Evolutionary conservation across 2,329 filamentous ascomycete species (phyloP).

Genomic region (Cordyceps fumosorosea): DNA sequence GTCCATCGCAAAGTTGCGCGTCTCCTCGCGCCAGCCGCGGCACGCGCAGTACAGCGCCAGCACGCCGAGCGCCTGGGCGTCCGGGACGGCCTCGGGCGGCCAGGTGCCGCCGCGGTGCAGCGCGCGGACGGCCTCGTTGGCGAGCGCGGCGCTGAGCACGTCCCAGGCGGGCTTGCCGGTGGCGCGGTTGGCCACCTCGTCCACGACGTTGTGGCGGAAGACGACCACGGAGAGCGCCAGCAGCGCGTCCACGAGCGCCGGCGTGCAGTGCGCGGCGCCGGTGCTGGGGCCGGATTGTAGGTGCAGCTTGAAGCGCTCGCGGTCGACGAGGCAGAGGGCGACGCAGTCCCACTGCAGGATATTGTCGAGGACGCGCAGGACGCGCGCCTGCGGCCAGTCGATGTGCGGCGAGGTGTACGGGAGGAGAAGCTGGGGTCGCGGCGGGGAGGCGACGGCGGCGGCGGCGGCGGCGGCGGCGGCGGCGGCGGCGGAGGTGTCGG

Average conservation of each 20-base stretch:
- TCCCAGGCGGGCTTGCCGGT: not conserved
- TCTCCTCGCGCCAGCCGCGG: not conserved
- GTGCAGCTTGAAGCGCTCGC: not conserved
- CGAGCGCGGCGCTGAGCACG: not conserved
- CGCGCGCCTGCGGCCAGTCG: not conserved
- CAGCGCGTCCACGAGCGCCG: not conserved
- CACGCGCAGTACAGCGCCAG: not conserved
- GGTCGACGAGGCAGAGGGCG: not conserved
- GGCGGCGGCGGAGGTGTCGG: not conserved
- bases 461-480: no score
- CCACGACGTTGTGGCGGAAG: not conserved
- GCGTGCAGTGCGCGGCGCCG: not conserved
- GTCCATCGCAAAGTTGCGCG: not conserved
- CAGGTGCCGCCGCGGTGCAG: not conserved
- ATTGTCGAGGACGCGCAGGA: not conserved
- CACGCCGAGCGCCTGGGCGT: constrained; percentile 1
- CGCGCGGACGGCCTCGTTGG: not conserved
- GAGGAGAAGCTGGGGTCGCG: not conserved
- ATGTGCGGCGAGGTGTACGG: not conserved
- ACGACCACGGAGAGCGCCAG: not conserved
- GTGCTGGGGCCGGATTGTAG: not conserved
- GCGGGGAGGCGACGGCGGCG: not conserved
- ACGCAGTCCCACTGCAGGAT: constrained; percentile 6
- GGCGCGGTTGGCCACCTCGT: not conserved
- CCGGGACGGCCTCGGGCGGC: not conserved